phyloP scores from a whole-genome alignment of 2,329 filamentous ascomycete genomes.

The Colletotrichum sp. region DNA sequence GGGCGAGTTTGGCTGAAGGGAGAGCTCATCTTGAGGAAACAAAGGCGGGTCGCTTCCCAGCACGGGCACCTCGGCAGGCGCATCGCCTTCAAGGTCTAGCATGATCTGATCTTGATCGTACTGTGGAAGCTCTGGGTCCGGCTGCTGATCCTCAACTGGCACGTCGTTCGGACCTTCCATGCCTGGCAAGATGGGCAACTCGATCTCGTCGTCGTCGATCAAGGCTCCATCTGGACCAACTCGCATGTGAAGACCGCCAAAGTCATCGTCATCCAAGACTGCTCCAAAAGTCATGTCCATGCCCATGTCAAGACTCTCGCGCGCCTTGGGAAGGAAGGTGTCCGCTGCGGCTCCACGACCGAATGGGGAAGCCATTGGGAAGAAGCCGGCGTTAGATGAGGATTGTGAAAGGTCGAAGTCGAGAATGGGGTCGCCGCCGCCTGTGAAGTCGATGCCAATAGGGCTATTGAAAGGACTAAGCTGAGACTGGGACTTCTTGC shows the following conservation, averaged over 20 bases:
- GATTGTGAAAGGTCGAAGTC: constrained; percentile 34
- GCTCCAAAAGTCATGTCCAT: constrained; percentile 30
- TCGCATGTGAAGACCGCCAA: constrained; percentile 48
- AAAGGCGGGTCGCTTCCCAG: neutral
- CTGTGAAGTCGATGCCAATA: constrained; percentile 6
- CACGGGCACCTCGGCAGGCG: neutral
- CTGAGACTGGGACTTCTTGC: constrained; percentile 41
- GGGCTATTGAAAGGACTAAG: constrained; percentile 42
- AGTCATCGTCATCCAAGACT: constrained; percentile 39
- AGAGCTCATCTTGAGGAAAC: neutral
- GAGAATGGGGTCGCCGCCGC: neutral
- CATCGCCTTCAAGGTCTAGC: neutral
- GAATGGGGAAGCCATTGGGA: constrained; percentile 39
- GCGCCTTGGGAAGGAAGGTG: constrained; percentile 15
- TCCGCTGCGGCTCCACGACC: constrained; percentile 26
- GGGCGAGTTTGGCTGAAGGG: neutral
- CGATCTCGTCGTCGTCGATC: constrained; percentile 46
- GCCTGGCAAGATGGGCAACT: constrained; percentile 46
- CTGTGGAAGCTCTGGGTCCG: constrained; percentile 3
- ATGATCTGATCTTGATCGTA: neutral
- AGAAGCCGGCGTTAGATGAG: constrained; percentile 29
- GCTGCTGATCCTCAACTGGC: constrained; percentile 15
- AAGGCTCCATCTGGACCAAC: constrained; percentile 59
- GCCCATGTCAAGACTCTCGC: neutral
- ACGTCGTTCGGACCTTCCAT: constrained; percentile 10